Conservation (phyloP, 768 basidiomycete species). For the Clathrus columnatus region DNA sequence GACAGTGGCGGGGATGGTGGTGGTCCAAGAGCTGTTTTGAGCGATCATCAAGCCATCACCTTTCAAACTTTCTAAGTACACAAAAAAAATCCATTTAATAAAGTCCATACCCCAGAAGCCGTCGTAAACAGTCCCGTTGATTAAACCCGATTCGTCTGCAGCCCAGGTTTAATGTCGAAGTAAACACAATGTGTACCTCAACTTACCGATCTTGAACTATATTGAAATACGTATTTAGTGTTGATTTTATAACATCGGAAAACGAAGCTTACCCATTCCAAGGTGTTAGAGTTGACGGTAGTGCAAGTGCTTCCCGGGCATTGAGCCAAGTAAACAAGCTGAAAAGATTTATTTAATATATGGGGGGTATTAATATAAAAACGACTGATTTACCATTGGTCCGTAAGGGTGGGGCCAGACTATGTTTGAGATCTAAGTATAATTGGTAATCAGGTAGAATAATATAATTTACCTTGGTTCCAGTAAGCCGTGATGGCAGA, state of each 20-base stretch:
- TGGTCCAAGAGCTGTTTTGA: conserved; percentile 13
- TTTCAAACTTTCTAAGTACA: neutral
- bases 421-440: neutral
- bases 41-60: conserved; percentile 12
- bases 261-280: conserved; percentile 8
- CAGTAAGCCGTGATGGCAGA: conserved; percentile 12
- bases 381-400: neutral
- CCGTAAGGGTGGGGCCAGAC: conserved; percentile 8
- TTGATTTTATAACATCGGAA: neutral
- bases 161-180: neutral
- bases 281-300: conserved; percentile 10
- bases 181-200: neutral
- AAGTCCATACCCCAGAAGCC: conserved; percentile 6
- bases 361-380: neutral
- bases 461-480: conserved; percentile 7
- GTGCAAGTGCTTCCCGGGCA: conserved; percentile 12
- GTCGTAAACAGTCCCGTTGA: conserved; percentile 13
- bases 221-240: neutral
- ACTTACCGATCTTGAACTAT: conserved; percentile 16
- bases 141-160: conserved; percentile 12
- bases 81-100: neutral
- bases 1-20: conserved; percentile 10
- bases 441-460: neutral
- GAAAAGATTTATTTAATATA: neutral
- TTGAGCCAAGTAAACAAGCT: conserved; percentile 13